A percentile compares a stretch with the other conserved stretches of the same genome.
Conservation (phyloP, 2,329 filamentous ascomycete genomes). For the Trichoderma lentiforme region DNA sequence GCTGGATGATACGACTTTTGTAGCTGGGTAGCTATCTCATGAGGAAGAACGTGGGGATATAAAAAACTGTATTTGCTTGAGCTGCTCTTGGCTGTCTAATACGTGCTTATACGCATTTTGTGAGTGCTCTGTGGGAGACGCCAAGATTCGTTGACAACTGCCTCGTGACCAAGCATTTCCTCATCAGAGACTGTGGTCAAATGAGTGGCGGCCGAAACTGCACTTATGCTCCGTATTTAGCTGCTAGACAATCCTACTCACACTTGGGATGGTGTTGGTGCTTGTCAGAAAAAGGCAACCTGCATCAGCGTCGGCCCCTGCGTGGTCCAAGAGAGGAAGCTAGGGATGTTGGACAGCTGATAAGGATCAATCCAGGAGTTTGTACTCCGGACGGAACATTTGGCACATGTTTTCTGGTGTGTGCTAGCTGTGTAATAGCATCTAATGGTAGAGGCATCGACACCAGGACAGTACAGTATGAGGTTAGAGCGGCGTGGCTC, state of each 20-base stretch:
- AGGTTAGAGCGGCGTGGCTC: background rate
- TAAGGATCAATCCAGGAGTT: background rate
- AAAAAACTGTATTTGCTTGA: background rate
- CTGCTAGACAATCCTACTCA: background rate
- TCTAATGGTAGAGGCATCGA: background rate
- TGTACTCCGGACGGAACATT: background rate
- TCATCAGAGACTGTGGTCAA: background rate
- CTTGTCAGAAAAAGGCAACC: conserved; percentile 12
- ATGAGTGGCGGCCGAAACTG: background rate
- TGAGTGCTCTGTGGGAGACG: background rate
- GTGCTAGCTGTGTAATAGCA: background rate
- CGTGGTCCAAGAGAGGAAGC: conserved; percentile 4
- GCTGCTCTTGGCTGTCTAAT: background rate
- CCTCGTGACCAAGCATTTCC: background rate
- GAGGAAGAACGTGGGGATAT: background rate
- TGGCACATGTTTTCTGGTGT: background rate
- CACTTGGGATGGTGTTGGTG: background rate
- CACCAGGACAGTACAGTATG: background rate
- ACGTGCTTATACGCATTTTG: background rate
- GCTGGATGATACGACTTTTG: background rate
- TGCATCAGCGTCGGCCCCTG: background rate
- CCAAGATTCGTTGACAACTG: background rate
- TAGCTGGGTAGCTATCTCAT: background rate
- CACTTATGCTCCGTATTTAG: background rate
- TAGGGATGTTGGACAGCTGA: background rate